Evolutionary conservation across 1,139 yeast genomes (phyloP).

Genomic region (Saccharomyces hybrid): DNA sequence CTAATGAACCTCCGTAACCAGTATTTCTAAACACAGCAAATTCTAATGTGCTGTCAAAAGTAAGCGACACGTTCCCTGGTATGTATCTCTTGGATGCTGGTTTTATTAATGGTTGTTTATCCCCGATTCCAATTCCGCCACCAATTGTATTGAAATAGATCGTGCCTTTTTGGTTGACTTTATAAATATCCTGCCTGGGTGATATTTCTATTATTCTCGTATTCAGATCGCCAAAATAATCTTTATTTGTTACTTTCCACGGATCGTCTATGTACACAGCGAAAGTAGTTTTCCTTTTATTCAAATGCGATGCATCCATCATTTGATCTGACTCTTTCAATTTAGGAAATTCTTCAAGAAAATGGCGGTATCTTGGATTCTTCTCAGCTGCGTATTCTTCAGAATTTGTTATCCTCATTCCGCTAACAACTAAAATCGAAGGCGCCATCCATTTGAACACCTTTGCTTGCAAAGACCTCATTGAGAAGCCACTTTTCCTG

Average conservation of each 20-base stretch:
- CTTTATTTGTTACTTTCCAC: slow-evolving; percentile 70
- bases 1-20: slow-evolving; percentile 45
- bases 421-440: slow-evolving; percentile 60
- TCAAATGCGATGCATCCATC: slow-evolving; percentile 14
- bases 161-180: slow-evolving; percentile 30
- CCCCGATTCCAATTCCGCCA: slow-evolving; percentile 78
- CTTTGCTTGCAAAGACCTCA: slow-evolving; percentile 75
- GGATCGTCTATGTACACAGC: slow-evolving; percentile 61
- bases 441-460: slow-evolving; percentile 91
- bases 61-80: slow-evolving; percentile 70
- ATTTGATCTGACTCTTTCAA: slow-evolving; percentile 33
- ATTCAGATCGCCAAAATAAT: slow-evolving; percentile 56
- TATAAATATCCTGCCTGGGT: slow-evolving; percentile 57
- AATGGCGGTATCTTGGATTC: slow-evolving; percentile 45
- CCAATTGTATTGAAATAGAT: slow-evolving; percentile 61
- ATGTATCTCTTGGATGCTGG: slow-evolving; percentile 36
- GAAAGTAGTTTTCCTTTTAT: slow-evolving; percentile 42
- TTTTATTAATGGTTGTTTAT: slow-evolving; percentile 50
- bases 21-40: slow-evolving; percentile 71
- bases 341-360: slow-evolving; percentile 47
- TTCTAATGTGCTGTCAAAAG: slow-evolving; percentile 71
- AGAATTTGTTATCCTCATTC: slow-evolving; percentile 46
- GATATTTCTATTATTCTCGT: slow-evolving; percentile 53
- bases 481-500: slow-evolving; percentile 69
- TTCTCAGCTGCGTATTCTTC: slow-evolving; percentile 25